These are phyloP conservation scores for Candida alai DNA, from an alignment of 805 yeast species.

Conservation along the genomic window DNA sequence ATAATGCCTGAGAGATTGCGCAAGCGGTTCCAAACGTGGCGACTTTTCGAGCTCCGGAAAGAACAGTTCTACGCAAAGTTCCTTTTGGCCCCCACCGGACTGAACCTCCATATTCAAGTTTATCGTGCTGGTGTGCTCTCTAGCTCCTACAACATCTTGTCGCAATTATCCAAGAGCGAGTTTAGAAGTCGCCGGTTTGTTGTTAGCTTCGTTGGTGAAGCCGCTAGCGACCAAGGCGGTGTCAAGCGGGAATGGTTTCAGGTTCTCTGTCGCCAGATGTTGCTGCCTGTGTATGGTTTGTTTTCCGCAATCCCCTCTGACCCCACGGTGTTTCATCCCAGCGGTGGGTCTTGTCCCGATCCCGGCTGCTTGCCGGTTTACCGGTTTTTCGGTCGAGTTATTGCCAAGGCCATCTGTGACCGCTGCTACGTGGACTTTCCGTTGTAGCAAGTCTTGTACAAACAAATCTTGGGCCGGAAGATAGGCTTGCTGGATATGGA, in stretches of 20 bases:
- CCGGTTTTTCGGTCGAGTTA: constrained; percentile 97
- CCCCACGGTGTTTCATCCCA: constrained; percentile 95
- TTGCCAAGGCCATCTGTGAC: constrained; percentile 97
- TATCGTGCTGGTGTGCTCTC: too few relatives aligned
- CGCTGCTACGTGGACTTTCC: constrained; percentile 96
- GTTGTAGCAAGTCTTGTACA: constrained; percentile 97
- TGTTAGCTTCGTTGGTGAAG: constrained; percentile 99
- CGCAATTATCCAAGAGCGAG: too few relatives aligned
- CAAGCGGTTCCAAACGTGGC: too few relatives aligned
- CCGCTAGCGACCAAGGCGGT: constrained; percentile 99
- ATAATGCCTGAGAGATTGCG: too few relatives aligned
- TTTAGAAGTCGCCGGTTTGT: too few relatives aligned
- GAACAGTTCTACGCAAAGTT: too few relatives aligned
- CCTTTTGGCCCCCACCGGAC: too few relatives aligned
- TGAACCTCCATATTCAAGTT: too few relatives aligned
- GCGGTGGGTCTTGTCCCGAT: constrained; percentile 94
- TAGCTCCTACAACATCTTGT: too few relatives aligned
- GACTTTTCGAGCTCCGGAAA: too few relatives aligned
- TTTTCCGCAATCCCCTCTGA: constrained; percentile 98
- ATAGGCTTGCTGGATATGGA: constrained; percentile 97
- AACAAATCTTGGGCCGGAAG: constrained; percentile 94
- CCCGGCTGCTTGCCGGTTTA: constrained; percentile 98
- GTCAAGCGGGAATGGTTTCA: constrained; percentile 98
- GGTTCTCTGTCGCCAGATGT: constrained; percentile 95
- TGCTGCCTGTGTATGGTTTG: constrained; percentile 94